These are phyloP conservation scores for Didymella lethalis DNA, from an alignment of 2,329 filamentous ascomycete genomes.

Conservation along the genomic window DNA sequence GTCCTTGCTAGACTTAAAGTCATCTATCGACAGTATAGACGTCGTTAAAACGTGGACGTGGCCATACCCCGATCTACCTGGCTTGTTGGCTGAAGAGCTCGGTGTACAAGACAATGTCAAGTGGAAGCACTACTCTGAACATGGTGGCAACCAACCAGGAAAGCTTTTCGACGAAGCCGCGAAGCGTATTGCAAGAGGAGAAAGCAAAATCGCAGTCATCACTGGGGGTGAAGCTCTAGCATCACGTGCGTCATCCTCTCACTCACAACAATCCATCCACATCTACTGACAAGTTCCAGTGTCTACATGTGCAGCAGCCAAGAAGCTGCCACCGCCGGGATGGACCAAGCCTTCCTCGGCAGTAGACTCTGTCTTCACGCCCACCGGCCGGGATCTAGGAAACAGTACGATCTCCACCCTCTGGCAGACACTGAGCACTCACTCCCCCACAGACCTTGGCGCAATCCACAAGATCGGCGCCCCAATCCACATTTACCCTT, in stretches of 20 bases:
- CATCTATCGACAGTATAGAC: slow-evolving; percentile 64
- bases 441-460: slow-evolving; percentile 58
- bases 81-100: slow-evolving; percentile 60
- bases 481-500: slow-evolving; percentile 72
- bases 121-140: slow-evolving; percentile 62
- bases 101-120: slow-evolving; percentile 56
- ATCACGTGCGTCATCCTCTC: slow-evolving; percentile 54
- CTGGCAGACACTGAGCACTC: slow-evolving; percentile 25
- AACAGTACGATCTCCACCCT: slow-evolving; percentile 49
- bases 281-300: slow-evolving; percentile 48
- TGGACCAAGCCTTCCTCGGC: slow-evolving; percentile 63
- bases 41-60: slow-evolving; percentile 72
- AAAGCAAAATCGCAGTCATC: slow-evolving; percentile 65
- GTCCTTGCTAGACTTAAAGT: slow-evolving; percentile 49
- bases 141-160: slow-evolving; percentile 71
- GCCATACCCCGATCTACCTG: slow-evolving; percentile 68
- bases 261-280: not conserved
- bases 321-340: slow-evolving; percentile 64
- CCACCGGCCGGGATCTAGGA: slow-evolving; percentile 57
- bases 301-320: slow-evolving; percentile 60
- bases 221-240: slow-evolving; percentile 72
- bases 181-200: slow-evolving; percentile 61
- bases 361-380: slow-evolving; percentile 59
- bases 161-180: slow-evolving; percentile 70
- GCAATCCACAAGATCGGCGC: slow-evolving; percentile 66